Conservation (phyloP, 2,329 filamentous ascomycete genomes). For the Fusarium heterosporum region DNA sequence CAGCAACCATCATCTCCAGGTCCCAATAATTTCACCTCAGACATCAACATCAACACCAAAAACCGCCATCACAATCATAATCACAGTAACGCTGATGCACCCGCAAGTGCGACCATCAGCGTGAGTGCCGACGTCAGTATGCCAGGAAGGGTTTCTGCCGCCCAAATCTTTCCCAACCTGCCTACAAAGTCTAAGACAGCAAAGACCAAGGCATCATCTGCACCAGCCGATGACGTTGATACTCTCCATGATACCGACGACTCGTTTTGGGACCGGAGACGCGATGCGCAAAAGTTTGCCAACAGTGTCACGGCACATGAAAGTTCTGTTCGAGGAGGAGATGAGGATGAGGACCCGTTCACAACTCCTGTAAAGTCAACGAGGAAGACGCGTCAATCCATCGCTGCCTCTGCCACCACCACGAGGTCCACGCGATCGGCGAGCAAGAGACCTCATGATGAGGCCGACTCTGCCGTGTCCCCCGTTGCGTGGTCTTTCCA, state of each 20-base stretch:
- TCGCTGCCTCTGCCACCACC: slow-evolving; percentile 49
- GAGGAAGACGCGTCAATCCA: slow-evolving; percentile 53
- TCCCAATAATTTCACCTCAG: slow-evolving; percentile 32
- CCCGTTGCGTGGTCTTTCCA: slow-evolving; percentile 64
- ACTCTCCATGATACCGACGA: slow-evolving; percentile 50
- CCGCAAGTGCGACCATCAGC: slow-evolving; percentile 43
- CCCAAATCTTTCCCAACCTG: slow-evolving; percentile 51
- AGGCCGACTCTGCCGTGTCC: slow-evolving; percentile 65
- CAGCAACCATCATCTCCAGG: slow-evolving; percentile 53
- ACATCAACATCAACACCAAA: slow-evolving; percentile 24
- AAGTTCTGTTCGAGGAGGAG: slow-evolving; percentile 54
- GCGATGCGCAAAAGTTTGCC: slow-evolving; percentile 56
- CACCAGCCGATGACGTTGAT: slow-evolving; percentile 48
- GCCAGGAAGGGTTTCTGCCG: slow-evolving; percentile 55
- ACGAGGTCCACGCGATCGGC: slow-evolving; percentile 62
- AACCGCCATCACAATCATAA: neutral
- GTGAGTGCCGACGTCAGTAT: slow-evolving; percentile 52
- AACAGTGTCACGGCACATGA: slow-evolving; percentile 51
- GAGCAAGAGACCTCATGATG: slow-evolving; percentile 66
- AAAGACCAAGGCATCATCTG: slow-evolving; percentile 48
- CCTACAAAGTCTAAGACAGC: slow-evolving; percentile 46
- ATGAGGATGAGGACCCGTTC: slow-evolving; percentile 45
- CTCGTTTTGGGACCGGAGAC: slow-evolving; percentile 52
- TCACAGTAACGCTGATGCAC: slow-evolving; percentile 36
- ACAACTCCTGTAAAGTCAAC: slow-evolving; percentile 51